Percentiles rank a stretch among this genome's conserved stretches.
Conservation (phyloP, 1,284 basidiomycete genomes). For the Naganishia sp. region DNA sequence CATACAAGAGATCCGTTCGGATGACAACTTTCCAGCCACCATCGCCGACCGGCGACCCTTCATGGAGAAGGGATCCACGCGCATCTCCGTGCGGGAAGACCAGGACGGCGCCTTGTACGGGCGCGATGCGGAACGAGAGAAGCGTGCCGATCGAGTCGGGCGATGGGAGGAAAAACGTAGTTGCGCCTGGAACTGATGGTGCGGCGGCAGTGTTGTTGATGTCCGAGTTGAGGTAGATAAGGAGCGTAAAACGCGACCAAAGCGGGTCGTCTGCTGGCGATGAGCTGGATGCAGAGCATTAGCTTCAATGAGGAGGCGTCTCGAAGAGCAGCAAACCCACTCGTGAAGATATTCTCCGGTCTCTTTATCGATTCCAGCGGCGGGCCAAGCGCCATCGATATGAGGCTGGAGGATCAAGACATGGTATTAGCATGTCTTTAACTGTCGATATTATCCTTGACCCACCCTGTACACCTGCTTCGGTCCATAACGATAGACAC, state of each 20-base stretch:
- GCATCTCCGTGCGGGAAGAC: slow-evolving; percentile 59
- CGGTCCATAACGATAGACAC: slow-evolving; percentile 59
- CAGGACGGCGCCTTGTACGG: slow-evolving; percentile 58
- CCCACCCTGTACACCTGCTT: slow-evolving; percentile 58
- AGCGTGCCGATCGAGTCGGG: slow-evolving; percentile 31
- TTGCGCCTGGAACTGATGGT: slow-evolving; percentile 56
- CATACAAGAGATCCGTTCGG: slow-evolving; percentile 53
- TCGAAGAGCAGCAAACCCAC: slow-evolving; percentile 48
- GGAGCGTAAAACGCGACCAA: slow-evolving; percentile 59
- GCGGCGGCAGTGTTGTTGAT: slow-evolving; percentile 35
- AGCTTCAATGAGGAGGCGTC: no score
- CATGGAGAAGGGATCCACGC: slow-evolving; percentile 52
- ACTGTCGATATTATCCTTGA: slow-evolving; percentile 15
- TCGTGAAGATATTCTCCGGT: slow-evolving; percentile 61
- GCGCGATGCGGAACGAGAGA: slow-evolving; percentile 42
- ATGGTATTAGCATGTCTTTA: slow-evolving; percentile 28
- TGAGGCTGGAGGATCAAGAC: slow-evolving; percentile 47
- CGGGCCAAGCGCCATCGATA: slow-evolving; percentile 63
- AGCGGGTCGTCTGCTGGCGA: slow-evolving; percentile 50
- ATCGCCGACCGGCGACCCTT: slow-evolving; percentile 52
- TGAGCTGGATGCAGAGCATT: slow-evolving; percentile 37
- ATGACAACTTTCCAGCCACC: slow-evolving; percentile 54
- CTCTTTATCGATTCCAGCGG: slow-evolving; percentile 56
- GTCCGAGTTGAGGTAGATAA: slow-evolving; percentile 61
- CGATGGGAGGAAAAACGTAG: slow-evolving; percentile 61